Base-by-base conservation (phyloP, 176 grass and related monocot genomes). In the Eleusine indica region DNA sequence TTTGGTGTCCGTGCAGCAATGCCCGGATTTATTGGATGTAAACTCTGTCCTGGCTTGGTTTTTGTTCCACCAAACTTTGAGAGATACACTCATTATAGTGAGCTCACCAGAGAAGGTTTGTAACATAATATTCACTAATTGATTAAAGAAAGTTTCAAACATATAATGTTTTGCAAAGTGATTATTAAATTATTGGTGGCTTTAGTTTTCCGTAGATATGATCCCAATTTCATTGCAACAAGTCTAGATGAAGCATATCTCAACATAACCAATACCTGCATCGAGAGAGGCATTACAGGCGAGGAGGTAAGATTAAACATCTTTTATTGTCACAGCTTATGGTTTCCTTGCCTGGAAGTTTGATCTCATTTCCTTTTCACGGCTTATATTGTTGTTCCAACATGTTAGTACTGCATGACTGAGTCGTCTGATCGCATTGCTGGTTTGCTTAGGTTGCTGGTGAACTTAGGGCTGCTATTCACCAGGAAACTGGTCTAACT, bases 1-100 rank as follows among this genome's bases (percentile, higher is more conserved):
- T 98, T 90, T 86, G 96, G 96, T 46, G 87, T 98, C 38, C 91
- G 96, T 91, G 96, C 96, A 80, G 96, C 96, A 68, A 98, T 98
- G 96, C 96, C 96, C 85, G 96, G 96, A 86, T 98, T 98, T 85
- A 98, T 98, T 88, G 96, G 90, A 79, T 80, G 87, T 68, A 98
- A 93, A 89, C 83, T 95, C 17, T 98, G 96, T 82, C 87, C 96
- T 76, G 69, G 90, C n/a, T 91, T 98, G 87, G 88, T 95, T 93
- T 93, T 98, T 70, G 96, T 95, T 22, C 91, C 42, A 14, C 90
- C 91, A 80, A 98, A 95, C 56, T 98, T 98, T 76, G 91, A 90
- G 66, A 98, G 94, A 73, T 98, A 98, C 80, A 91, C 68, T 87
- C 82, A 93, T 76, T 98, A 91, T 70, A 95, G 96, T 88, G 91